These are phyloP conservation scores for Periconia sp. DNA, from an alignment of 2,329 filamentous ascomycete species.

Conservation along the genomic window DNA sequence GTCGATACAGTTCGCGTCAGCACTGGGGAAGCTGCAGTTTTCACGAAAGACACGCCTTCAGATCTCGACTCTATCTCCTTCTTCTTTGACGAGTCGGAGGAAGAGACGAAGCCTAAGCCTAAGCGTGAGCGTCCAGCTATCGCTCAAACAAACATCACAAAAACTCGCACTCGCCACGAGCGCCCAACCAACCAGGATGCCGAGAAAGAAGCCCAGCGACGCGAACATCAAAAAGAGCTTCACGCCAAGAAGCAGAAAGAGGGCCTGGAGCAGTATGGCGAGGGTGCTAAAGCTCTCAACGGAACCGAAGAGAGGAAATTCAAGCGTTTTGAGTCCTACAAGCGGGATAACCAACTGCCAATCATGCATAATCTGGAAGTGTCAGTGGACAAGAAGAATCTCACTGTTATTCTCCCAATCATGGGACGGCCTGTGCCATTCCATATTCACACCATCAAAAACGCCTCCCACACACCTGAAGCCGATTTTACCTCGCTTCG, in stretches of 20 bases:
- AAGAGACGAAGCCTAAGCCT: conserved; percentile 81
- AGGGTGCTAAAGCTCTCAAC: conserved; percentile 81
- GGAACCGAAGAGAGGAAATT: conserved; percentile 97
- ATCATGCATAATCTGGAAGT: conserved; percentile 78
- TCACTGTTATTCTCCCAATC: conserved; percentile 88
- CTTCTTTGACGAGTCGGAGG: conserved; percentile 96
- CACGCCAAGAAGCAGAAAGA: conserved; percentile 87
- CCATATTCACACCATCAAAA: conserved; percentile 98
- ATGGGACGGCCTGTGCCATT: conserved; percentile 98
- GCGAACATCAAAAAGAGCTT: conserved; percentile 89
- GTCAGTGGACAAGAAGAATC: conserved; percentile 86
- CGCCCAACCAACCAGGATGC: conserved; percentile 86
- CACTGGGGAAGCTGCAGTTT: conserved; percentile 75
- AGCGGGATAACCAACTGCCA: conserved; percentile 93
- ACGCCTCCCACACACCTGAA: conserved; percentile 96
- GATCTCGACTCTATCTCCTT: conserved; percentile 95
- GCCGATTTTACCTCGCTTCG: conserved; percentile 91
- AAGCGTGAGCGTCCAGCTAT: conserved; percentile 87
- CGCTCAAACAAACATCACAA: conserved; percentile 92
- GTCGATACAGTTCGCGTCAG: conserved; percentile 93
- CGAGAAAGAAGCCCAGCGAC: conserved; percentile 81
- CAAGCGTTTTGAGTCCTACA: conserved; percentile 98
- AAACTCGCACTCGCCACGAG: conserved; percentile 88
- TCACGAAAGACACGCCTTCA: conserved; percentile 89
- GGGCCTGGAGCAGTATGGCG: conserved; percentile 80